These are phyloP conservation scores for Coprinopsis strossmayeri DNA, from an alignment of 768 basidiomycete species.

Conservation along the genomic window DNA sequence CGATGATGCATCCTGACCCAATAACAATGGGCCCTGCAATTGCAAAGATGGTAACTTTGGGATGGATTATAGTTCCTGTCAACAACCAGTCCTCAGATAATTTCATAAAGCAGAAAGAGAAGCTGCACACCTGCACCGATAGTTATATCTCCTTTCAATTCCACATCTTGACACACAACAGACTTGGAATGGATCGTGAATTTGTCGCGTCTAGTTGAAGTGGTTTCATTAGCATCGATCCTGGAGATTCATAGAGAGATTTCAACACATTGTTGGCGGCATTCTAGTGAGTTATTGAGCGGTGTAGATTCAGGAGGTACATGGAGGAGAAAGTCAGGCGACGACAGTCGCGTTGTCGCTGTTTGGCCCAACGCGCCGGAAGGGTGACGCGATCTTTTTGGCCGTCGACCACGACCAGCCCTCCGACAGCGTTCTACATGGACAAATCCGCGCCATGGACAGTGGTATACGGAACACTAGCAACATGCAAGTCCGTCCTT, in stretches of 20 bases:
- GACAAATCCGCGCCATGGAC: slow-evolving; percentile 29
- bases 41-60: slow-evolving; percentile 90
- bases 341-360: neutral
- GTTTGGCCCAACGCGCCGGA: neutral
- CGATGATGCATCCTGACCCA: slow-evolving; percentile 83
- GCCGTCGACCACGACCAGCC: neutral
- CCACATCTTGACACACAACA: slow-evolving; percentile 88
- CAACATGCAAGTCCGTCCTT: slow-evolving; percentile 79
- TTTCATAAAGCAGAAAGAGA: neutral
- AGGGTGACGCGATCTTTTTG: neutral
- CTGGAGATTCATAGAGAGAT: neutral
- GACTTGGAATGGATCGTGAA: slow-evolving; percentile 88
- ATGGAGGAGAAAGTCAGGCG: neutral
- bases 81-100: neutral
- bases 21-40: slow-evolving; percentile 88
- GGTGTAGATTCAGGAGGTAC: neutral
- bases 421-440: slow-evolving; percentile 16
- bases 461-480: slow-evolving; percentile 50
- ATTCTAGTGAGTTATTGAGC: slow-evolving; percentile 13
- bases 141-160: slow-evolving; percentile 90
- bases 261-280: slow-evolving; percentile 34
- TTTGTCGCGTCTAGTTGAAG: slow-evolving; percentile 63
- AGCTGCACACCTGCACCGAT: slow-evolving; percentile 64
- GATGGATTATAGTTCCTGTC: slow-evolving; percentile 82
- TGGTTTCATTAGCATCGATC: slow-evolving; percentile 6